Evolutionary conservation across 2,329 filamentous ascomycete species (phyloP).

Genomic region (Elsinoe batatas): DNA sequence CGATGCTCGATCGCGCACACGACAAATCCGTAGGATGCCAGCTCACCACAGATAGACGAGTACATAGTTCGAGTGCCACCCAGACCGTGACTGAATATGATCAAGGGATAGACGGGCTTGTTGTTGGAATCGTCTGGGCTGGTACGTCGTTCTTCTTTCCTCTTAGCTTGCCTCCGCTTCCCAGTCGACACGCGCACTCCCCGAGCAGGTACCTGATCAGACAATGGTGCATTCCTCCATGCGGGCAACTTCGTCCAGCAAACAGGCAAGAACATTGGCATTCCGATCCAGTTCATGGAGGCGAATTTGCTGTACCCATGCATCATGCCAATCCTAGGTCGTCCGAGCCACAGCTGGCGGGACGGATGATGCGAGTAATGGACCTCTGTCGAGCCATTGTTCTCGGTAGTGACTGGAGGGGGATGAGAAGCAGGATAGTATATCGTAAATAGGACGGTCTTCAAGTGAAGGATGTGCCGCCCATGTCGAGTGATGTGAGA

Average conservation of each 20-base stretch:
- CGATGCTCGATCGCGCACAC: constrained; percentile 56
- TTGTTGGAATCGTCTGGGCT: constrained; percentile 28
- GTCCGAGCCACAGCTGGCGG: constrained; percentile 52
- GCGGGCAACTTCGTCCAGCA: constrained; percentile 58
- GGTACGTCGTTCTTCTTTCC: constrained; percentile 19
- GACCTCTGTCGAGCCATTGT: constrained; percentile 21
- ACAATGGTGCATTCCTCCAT: constrained; percentile 50
- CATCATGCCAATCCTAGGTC: constrained; percentile 46
- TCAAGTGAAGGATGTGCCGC: constrained; percentile 40
- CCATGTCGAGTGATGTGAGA: constrained; percentile 42
- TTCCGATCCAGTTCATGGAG: constrained; percentile 39
- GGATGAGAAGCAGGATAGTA: constrained; percentile 49
- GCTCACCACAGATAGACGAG: constrained; percentile 49
- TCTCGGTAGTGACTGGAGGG: constrained; percentile 26
- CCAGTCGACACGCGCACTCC: constrained; percentile 34
- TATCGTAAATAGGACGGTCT: constrained; percentile 55
- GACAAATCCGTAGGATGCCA: constrained; percentile 56
- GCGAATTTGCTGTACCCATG: constrained; percentile 55
- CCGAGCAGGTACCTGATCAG: constrained; percentile 40
- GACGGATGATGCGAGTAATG: constrained; percentile 31
- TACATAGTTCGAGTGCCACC: constrained; percentile 55
- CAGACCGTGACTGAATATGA: constrained; percentile 58
- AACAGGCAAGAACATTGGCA: constrained; percentile 47
- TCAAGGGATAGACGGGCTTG: constrained; percentile 47
- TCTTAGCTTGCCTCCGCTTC: constrained; percentile 23